Conservation (phyloP, 148 eudicot species). For the Fagopyrum esculentum region DNA sequence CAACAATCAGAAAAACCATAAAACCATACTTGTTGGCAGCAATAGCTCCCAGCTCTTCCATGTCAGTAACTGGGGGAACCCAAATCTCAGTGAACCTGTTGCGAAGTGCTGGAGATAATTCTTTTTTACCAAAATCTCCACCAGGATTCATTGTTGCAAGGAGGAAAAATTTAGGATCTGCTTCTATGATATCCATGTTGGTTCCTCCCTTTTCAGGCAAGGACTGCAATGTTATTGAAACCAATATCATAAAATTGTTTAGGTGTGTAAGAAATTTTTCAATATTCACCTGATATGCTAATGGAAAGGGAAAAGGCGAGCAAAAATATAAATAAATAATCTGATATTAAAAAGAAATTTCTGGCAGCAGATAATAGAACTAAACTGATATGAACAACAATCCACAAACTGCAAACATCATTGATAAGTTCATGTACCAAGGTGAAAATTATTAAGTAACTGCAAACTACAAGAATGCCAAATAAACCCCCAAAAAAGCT, state of each 20-base stretch:
- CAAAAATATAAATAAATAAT: neutral
- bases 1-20: neutral
- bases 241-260: neutral
- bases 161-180: conserved; percentile 77
- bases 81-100: conserved; percentile 97
- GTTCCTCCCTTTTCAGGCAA: conserved; percentile 97
- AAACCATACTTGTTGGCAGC: conserved; percentile 50
- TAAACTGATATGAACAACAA: neutral
- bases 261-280: neutral
- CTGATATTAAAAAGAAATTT: neutral
- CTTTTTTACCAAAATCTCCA: conserved; percentile 97
- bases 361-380: neutral
- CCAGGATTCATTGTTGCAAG: conserved; percentile 99
- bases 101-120: conserved; percentile 96
- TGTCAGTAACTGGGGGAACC: conserved; percentile 79
- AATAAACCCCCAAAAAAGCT: neutral
- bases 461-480: neutral
- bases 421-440: neutral
- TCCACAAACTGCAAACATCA: neutral
- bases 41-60: conserved; percentile 67
- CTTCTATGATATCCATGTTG: conserved; percentile 61
- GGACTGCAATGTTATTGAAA: conserved; percentile 33
- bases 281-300: neutral
- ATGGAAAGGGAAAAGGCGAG: neutral
- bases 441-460: neutral